phyloP scores from a whole-genome alignment of 2,329 filamentous ascomycete species.

The Aspergillus calidoustus region DNA sequence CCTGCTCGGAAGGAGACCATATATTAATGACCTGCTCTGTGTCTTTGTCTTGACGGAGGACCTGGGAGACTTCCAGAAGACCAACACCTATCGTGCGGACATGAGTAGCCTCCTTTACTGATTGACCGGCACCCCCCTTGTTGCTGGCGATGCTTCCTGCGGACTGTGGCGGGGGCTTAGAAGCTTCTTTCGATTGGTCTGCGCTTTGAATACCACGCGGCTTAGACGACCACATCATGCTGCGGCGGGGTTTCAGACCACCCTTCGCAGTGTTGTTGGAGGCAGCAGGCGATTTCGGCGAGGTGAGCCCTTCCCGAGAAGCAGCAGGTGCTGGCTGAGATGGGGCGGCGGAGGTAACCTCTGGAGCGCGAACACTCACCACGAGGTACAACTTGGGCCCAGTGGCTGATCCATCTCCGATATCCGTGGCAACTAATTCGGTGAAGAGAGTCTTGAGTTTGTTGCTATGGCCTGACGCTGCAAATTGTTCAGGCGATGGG shows the following conservation, averaged over 20 bases:
- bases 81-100: constrained; percentile 77
- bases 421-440: constrained; percentile 78
- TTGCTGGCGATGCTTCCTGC: constrained; percentile 35
- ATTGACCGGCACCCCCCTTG: constrained; percentile 30
- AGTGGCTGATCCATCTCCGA: constrained; percentile 63
- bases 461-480: constrained; percentile 65
- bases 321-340: constrained; percentile 37
- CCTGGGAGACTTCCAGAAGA: constrained; percentile 72
- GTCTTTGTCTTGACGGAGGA: constrained; percentile 74
- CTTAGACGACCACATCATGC: constrained; percentile 51
- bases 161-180: constrained; percentile 37
- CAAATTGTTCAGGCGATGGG: constrained; percentile 72
- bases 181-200: constrained; percentile 36
- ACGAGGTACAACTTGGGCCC: constrained; percentile 81
- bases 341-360: constrained; percentile 43
- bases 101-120: constrained; percentile 47
- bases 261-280: constrained; percentile 41
- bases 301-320: constrained; percentile 38
- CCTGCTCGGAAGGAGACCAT: constrained; percentile 68
- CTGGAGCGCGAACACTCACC: constrained; percentile 73
- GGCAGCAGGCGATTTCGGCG: constrained; percentile 31
- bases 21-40: constrained; percentile 76
- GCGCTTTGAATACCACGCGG: constrained; percentile 33
- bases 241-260: constrained; percentile 46
- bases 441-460: constrained; percentile 85